Evolutionary conservation across 345 rosid genomes (phyloP), one percentile per base, ranked within the genome.

Genomic region (Geranium rotundifolium): DNA sequence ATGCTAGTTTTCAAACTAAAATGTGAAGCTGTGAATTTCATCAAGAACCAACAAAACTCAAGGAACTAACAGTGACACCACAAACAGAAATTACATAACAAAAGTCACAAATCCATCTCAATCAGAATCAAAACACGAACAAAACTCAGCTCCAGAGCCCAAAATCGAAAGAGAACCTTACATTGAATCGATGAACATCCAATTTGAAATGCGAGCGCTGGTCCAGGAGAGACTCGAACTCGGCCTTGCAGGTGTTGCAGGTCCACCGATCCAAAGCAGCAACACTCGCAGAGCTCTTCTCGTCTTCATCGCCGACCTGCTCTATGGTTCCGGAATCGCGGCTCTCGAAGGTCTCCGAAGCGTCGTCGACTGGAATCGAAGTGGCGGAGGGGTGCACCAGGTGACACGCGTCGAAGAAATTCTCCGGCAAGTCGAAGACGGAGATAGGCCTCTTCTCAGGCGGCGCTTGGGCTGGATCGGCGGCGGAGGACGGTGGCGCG

Each of bases 151-250:
- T 17, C 2, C 29, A 19, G 27, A 2, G 15, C 37, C 57, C 12
- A 55, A 31, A 1, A 34, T 27, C 23, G 23, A 39, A 23, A n/a
- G 46, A 49, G 9, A 62, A 60, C 8, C 57, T 74, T 86, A 89
- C 98, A 69, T 89, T 91, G 54, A 91, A 78, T 57, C 96, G 95
- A 77, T 91, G 98, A 68, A 89, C 29, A 68, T 91, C 98, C 3
- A 96, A 87, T 64, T 89, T 89, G 84, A 91, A 91, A 67, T 91
- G 96, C 17, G 79, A 76, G 67, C 98, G 98, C 73, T 91, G 98
- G 60, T 88, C 91, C 61, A 65, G 84, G 57, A 87, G 97, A 59
- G 90, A 90, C 18, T 81, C 81, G 75, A 93, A 90, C 72, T 84
- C 99, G 29, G 77, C 81, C 78, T 76, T 75, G 77, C 99, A 93